Evolutionary conservation across 179 eudicot species (phyloP).

Genomic region (Sideroxylon spinosum): DNA sequence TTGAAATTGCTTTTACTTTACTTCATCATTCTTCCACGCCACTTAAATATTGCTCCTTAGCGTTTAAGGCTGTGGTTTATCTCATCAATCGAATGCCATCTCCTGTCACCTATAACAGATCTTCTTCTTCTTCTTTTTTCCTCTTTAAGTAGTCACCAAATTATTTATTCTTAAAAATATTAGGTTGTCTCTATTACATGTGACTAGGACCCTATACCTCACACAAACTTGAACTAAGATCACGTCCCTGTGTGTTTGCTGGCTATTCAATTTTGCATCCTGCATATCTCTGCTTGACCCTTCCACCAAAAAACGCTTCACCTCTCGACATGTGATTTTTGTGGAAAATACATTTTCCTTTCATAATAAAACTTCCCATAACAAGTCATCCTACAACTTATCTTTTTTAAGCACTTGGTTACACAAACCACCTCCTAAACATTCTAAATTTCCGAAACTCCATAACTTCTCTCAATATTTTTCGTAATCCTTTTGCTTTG

Average conservation of each 20-base stretch:
- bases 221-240: not conserved
- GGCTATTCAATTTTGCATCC: not conserved
- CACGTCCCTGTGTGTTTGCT: not conserved
- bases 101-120: not conserved
- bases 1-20: conserved; percentile 6
- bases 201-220: not conserved
- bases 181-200: not conserved
- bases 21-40: not conserved
- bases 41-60: not conserved
- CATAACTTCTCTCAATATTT: too few species aligned
- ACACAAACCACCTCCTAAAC: too few species aligned
- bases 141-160: not conserved
- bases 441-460: too few species aligned
- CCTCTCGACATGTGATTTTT: not conserved
- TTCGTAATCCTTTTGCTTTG: too few species aligned
- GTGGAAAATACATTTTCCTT: not conserved
- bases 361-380: too few species aligned
- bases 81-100: conserved; percentile 14
- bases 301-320: not conserved
- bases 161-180: not conserved
- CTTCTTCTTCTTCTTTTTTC: not conserved
- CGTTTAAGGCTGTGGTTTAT: not conserved
- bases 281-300: not conserved
- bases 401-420: too few species aligned
- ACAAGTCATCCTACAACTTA: too few species aligned